These are phyloP conservation scores for Megacollybia marginata DNA, from an alignment of 768 basidiomycete species.

Conservation along the genomic window DNA sequence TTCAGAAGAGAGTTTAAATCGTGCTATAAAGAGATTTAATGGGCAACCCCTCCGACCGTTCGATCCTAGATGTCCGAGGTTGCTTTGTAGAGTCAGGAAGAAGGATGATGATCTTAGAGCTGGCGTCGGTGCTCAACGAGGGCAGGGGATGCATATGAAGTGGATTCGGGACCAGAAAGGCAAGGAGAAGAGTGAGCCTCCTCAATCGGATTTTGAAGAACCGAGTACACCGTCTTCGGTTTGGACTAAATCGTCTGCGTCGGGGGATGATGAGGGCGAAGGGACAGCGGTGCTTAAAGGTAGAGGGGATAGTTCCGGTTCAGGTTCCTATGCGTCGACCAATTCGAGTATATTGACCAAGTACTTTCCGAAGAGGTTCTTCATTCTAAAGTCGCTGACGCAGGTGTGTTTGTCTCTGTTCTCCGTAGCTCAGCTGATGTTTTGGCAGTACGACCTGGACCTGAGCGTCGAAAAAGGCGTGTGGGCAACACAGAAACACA, in stretches of 20 bases:
- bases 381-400: slow-evolving; percentile 85
- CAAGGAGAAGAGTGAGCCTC: slow-evolving; percentile 13
- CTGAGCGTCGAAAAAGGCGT: slow-evolving; percentile 69
- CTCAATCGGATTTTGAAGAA: no score
- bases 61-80: slow-evolving; percentile 65
- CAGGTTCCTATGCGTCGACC: slow-evolving; percentile 72
- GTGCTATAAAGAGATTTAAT: slow-evolving; percentile 68
- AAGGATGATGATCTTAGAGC: slow-evolving; percentile 82
- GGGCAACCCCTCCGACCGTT: slow-evolving; percentile 59
- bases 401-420: slow-evolving; percentile 9
- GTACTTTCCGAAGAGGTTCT: slow-evolving; percentile 84
- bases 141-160: slow-evolving; percentile 73
- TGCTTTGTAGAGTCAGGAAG: slow-evolving; percentile 78
- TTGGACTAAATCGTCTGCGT: slow-evolving; percentile 12
- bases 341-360: slow-evolving; percentile 70
- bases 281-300: background rate
- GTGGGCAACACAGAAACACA: slow-evolving; percentile 94
- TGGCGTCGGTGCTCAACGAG: slow-evolving; percentile 89
- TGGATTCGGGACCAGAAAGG: slow-evolving; percentile 66
- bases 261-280: slow-evolving; percentile 31
- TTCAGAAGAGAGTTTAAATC: slow-evolving; percentile 48
- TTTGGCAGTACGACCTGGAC: slow-evolving; percentile 60
- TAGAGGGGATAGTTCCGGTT: slow-evolving; percentile 42
- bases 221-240: no score
- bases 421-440: no score